A percentile compares a stretch with the other conserved stretches of the same genome.
These are phyloP conservation scores for Trypanosoma congolense DNA, from an alignment of 208 protist species.

Conservation along the genomic window DNA sequence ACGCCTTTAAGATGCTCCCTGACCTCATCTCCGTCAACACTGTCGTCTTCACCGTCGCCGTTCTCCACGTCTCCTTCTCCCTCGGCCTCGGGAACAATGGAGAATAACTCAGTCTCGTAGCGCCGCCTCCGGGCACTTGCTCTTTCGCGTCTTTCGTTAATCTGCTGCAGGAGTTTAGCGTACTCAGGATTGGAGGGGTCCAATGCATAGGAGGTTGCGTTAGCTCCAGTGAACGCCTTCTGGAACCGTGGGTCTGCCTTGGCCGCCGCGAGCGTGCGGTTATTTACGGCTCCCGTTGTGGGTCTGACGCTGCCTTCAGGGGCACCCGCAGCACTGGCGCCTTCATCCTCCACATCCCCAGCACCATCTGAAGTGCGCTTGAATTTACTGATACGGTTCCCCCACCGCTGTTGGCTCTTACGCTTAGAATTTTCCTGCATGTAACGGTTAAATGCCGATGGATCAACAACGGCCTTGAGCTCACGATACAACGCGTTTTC, in stretches of 20 bases:
- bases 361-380: constrained; percentile 28
- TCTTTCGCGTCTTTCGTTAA: constrained; percentile 68
- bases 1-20: constrained; percentile 65
- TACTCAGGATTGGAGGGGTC: constrained; percentile 80
- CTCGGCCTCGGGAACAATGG: constrained; percentile 60
- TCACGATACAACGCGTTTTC: constrained; percentile 89
- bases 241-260: constrained; percentile 73
- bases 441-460: constrained; percentile 87
- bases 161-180: constrained; percentile 70
- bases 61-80: constrained; percentile 7
- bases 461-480: constrained; percentile 84
- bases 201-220: constrained; percentile 50
- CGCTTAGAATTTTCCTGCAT: constrained; percentile 51
- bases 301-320: background rate
- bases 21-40: constrained; percentile 37
- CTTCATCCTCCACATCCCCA: constrained; percentile 8
- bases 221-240: constrained; percentile 48
- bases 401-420: constrained; percentile 56
- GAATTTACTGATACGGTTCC: constrained; percentile 82
- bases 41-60: constrained; percentile 1
- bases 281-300: constrained; percentile 4
- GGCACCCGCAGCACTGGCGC: constrained; percentile 1
- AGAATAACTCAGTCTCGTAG: constrained; percentile 77
- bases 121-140: constrained; percentile 53
- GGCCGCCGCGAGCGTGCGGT: constrained; percentile 34